Conservation (phyloP, 2,329 filamentous ascomycete genomes). For the Xylariaceae sp. region DNA sequence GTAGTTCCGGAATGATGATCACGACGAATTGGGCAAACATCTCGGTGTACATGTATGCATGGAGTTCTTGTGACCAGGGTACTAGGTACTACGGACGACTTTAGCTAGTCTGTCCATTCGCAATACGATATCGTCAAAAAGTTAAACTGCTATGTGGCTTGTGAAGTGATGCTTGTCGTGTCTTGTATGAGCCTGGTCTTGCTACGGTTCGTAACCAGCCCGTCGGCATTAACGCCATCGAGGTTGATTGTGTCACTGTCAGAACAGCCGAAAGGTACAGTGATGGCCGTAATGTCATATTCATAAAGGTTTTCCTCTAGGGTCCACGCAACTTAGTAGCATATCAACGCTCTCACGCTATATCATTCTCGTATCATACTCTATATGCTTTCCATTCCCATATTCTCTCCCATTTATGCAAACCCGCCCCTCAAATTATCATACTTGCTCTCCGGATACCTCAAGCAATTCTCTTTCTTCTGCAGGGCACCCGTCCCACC, state of each 20-base stretch:
- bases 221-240: too few species aligned
- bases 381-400: too few species aligned
- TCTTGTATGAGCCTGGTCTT: too few species aligned
- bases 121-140: conserved; percentile 14
- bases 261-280: too few species aligned
- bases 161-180: too few species aligned
- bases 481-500: conserved; percentile 51
- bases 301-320: too few species aligned
- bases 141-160: not conserved
- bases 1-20: conserved; percentile 1
- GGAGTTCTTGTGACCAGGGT: conserved; percentile 6
- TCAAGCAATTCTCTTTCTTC: conserved; percentile 54
- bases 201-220: too few species aligned
- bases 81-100: conserved; percentile 5
- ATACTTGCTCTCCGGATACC: conserved; percentile 64
- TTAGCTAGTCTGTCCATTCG: conserved; percentile 4
- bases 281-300: too few species aligned
- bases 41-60: conserved; percentile 11
- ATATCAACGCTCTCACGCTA: not conserved
- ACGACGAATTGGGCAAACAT: conserved; percentile 13
- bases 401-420: conserved; percentile 28
- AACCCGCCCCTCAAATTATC: conserved; percentile 64
- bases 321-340: too few species aligned
- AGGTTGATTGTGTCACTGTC: too few species aligned
- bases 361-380: not conserved